Evolutionary conservation across 768 basidiomycete genomes (phyloP).

Genomic region (Sutorius australiensis): DNA sequence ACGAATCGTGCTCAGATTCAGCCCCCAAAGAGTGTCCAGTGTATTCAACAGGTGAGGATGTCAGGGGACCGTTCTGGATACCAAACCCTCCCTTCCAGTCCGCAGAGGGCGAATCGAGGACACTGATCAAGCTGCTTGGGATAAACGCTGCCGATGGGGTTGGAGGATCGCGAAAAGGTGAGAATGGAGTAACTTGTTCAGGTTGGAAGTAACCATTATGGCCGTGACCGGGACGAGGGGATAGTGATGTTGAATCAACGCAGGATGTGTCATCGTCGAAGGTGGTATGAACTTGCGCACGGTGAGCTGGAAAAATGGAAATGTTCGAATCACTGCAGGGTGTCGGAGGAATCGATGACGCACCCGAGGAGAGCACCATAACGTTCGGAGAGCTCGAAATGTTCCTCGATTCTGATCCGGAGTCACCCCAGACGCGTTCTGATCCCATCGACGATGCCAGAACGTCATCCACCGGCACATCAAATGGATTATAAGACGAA

Average conservation of each 20-base stretch:
- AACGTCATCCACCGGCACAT: slow-evolving; percentile 20
- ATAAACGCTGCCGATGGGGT: slow-evolving; percentile 48
- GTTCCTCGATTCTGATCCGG: slow-evolving; percentile 14
- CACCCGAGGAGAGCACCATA: slow-evolving; percentile 31
- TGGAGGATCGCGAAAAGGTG: slow-evolving; percentile 48
- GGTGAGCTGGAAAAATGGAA: slow-evolving; percentile 13
- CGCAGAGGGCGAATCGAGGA: slow-evolving; percentile 51
- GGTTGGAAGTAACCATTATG: slow-evolving; percentile 16
- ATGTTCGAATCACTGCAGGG: slow-evolving; percentile 7
- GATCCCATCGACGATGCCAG: slow-evolving; percentile 13
- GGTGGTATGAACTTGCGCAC: slow-evolving; percentile 38
- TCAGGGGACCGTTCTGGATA: slow-evolving; percentile 23
- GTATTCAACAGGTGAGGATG: slow-evolving; percentile 42
- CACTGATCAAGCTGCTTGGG: slow-evolving; percentile 47
- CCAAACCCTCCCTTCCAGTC: slow-evolving; percentile 42
- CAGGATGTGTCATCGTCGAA: slow-evolving; percentile 42
- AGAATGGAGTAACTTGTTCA: slow-evolving; percentile 37
- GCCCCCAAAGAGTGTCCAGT: slow-evolving; percentile 26
- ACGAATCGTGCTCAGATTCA: slow-evolving; percentile 43
- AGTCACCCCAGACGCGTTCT: slow-evolving; percentile 6
- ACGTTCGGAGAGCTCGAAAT: slow-evolving; percentile 25
- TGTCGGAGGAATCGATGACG: slow-evolving; percentile 23
- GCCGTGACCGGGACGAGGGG: slow-evolving; percentile 9
- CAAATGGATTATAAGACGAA: slow-evolving; percentile 32
- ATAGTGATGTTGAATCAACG: slow-evolving; percentile 16